Evolutionary conservation across 371 early-diverging fungal species (phyloP).

Genomic region (Chytridium lagenaria): DNA sequence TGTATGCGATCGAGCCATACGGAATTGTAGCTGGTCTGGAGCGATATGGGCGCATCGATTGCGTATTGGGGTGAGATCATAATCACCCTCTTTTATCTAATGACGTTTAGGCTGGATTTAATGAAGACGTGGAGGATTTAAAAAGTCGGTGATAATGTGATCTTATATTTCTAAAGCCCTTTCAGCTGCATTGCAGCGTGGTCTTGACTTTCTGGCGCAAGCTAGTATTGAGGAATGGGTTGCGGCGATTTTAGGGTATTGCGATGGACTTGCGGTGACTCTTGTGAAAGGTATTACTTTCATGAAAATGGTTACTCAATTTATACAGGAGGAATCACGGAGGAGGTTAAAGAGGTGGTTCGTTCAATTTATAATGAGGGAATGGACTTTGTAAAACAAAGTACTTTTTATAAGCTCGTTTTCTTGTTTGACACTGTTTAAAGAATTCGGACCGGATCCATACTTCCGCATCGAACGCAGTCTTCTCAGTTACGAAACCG

Average conservation of each 20-base stretch:
- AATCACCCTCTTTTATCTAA: constrained; percentile 26
- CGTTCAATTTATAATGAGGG: constrained; percentile 34
- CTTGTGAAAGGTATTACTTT: background rate
- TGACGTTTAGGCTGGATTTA: constrained; percentile 31
- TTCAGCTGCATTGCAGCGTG: constrained; percentile 17
- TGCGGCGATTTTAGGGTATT: constrained; percentile 13
- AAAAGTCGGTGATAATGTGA: constrained; percentile 17
- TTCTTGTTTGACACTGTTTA: background rate
- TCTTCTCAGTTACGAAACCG: constrained; percentile 47
- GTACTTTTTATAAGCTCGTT: constrained; percentile 14
- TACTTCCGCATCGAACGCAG: constrained; percentile 62
- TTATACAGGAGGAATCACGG: constrained; percentile 3
- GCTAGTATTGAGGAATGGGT: constrained; percentile 22
- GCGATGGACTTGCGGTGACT: background rate
- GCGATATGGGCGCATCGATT: constrained; percentile 61
- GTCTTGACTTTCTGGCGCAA: constrained; percentile 17
- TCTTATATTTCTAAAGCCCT: constrained; percentile 22
- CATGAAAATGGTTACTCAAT: background rate
- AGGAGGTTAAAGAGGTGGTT: constrained; percentile 46
- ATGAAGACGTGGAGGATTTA: constrained; percentile 30
- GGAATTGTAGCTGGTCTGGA: constrained; percentile 77
- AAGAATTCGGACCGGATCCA: constrained; percentile 51
- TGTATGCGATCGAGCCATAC: constrained; percentile 59
- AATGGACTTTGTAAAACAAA: constrained; percentile 51
- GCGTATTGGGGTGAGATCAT: constrained; percentile 51